Conservation (phyloP, 2,329 filamentous ascomycete genomes). For the Raffaelea arxii region DNA sequence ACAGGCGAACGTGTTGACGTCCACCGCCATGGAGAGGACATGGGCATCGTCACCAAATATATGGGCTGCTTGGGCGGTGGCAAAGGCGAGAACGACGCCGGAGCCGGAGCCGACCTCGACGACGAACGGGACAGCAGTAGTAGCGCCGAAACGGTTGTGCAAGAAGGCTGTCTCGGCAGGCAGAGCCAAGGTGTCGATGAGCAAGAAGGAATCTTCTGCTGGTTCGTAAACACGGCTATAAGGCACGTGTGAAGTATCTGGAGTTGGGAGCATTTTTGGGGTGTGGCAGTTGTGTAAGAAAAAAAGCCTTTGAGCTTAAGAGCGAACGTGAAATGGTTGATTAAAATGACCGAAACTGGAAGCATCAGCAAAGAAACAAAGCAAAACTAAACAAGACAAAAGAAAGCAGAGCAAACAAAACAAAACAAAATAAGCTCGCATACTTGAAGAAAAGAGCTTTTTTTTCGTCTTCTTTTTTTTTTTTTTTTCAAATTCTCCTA, state of each 20-base stretch:
- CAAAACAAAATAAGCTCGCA: too few relatives aligned
- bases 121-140: slow-evolving; percentile 42
- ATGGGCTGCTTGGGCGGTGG: slow-evolving; percentile 59
- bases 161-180: slow-evolving; percentile 60
- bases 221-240: slow-evolving; percentile 90
- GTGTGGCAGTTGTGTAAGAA: neutral
- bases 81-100: slow-evolving; percentile 85
- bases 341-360: too few relatives aligned
- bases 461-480: too few relatives aligned
- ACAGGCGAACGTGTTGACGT: slow-evolving; percentile 82
- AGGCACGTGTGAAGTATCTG: slow-evolving; percentile 82
- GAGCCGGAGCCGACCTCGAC: slow-evolving; percentile 87
- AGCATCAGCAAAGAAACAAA: too few relatives aligned
- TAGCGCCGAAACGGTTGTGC: slow-evolving; percentile 43
- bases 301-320: too few relatives aligned
- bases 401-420: too few relatives aligned
- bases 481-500: slow-evolving; percentile 14
- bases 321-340: too few relatives aligned
- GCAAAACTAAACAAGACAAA: too few relatives aligned
- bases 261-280: slow-evolving; percentile 90
- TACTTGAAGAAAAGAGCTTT: too few relatives aligned
- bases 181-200: slow-evolving; percentile 83
- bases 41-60: slow-evolving; percentile 58
- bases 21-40: slow-evolving; percentile 65
- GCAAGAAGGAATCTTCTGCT: slow-evolving; percentile 88